Evolutionary conservation across 169 alveolate species (phyloP), one percentile per base, ranked within the genome.

Genomic region (Plasmodium cynomolgi): DNA sequence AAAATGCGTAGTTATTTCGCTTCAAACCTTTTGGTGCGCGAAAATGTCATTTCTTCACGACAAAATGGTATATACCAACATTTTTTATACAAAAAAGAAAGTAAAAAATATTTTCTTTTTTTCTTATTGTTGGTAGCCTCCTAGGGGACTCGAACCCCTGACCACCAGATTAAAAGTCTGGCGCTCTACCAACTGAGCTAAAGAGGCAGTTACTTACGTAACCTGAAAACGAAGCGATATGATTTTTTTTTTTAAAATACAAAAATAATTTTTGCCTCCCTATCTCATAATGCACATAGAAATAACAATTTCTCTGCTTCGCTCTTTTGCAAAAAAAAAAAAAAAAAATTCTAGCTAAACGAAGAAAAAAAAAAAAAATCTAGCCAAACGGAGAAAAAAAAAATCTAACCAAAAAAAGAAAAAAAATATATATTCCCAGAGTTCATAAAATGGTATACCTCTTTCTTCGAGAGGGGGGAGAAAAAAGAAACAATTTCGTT

Each of bases 161-260:
- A 98, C 99, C 99, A 98, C 99, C 97, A 98, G 99, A 98, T 99
- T 99, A 98, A 99, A 98, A 98, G 99, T 98, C 99, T 98, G 97
- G 99, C 99, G 99, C 99, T 99, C 99, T 99, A 98, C 99, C 99
- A 99, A 99, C 99, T 99, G 99, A 98, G 99, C 99, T 99, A 99
- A 98, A 98, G 99, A 98, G 99, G 99, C 98, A 96, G 84, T 50
- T 91, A 26, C 4, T 20, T 17, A 68, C 5, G 3, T 20, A 68
- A 0, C 39, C 15, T 68, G 1, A 23, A 17, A 56, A 4, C 37
- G 41, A 23, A 1, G 6, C 7, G 5, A 68, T 68, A 68, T 17
- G 17, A 23, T 68, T 68, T 26, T 68, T 20, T 26, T 68, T 0
- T 23, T 0, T 0, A 8, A 0, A 2, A 0, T 0, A 29, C 2